Evolutionary conservation across 1,139 yeast species (phyloP), one percentile per base, ranked within the genome.

Genomic region (Wickerhamomyces sp.): DNA sequence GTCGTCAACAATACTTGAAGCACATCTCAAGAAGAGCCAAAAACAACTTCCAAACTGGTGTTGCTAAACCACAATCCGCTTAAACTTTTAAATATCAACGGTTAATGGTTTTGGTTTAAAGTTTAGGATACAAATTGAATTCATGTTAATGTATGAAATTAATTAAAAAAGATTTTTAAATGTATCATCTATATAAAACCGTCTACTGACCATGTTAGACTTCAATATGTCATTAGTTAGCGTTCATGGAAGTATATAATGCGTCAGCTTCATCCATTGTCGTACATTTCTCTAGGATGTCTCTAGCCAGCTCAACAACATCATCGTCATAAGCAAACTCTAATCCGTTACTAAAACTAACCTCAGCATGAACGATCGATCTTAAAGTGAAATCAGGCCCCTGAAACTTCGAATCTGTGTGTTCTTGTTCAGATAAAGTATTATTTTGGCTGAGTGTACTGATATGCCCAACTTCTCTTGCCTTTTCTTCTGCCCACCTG

Each of bases 1-100:
- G 99, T 74, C 95, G 99, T 79, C 89, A 89, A 95, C 78, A 92
- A 72, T 81, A 92, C 88, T 82, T 94, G 74, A 92, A 90, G 81
- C 84, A 81, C 75, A 96, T 92, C 63, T 74, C 94, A 62, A 88
- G 97, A 81, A 87, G 90, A 80, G 92, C 90, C 85, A 88, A 89
- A 86, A 90, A 92, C 81, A 95, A 92, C 70, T 92, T 92, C 96
- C 97, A 88, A 77, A 69, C 92, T 61, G 89, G 89, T 70, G 76
- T 72, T 63, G 86, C 87, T 61, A 74, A 73, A 67, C 73, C 84
- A 63, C 64, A 64, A 63, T 56, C 65, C 44, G 63, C 62, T 55
- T 60, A 58, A 59, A 48, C 47, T 38, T 10, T 12, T 15, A 6
- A 9, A 8, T 8, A 8, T 21, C 25, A 21, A 21, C 7, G 12